Conservation (phyloP, 2,329 filamentous ascomycete genomes). For the Paecilomyces dactylethromorphus region DNA sequence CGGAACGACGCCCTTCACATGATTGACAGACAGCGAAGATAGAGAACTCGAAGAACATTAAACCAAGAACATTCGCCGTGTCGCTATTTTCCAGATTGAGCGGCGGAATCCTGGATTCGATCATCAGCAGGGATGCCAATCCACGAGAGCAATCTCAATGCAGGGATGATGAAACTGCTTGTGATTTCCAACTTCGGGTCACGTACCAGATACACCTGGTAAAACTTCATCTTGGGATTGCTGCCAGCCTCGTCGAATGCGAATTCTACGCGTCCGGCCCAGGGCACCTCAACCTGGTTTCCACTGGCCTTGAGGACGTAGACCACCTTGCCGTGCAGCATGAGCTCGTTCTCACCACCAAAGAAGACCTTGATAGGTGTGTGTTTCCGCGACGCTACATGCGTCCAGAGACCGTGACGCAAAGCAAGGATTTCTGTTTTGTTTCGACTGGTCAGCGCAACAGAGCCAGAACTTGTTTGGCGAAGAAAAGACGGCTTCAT, state of each 20-base stretch:
- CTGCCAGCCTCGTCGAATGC: constrained; percentile 12
- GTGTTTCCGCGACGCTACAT: constrained; percentile 27
- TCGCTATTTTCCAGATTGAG: constrained; percentile 3
- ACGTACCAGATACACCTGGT: constrained; percentile 35
- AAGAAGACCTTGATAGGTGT: constrained; percentile 24
- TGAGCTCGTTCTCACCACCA: constrained; percentile 25
- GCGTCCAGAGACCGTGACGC: constrained; percentile 30
- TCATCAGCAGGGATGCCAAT: background rate
- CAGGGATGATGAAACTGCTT: background rate
- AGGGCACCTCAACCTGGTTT: constrained; percentile 28
- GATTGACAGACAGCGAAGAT: background rate
- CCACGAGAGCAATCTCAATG: background rate
- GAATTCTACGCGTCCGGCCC: constrained; percentile 32
- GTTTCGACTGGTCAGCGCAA: background rate
- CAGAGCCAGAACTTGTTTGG: background rate
- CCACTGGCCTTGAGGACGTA: constrained; percentile 26
- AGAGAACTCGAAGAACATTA: background rate
- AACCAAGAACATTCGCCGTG: background rate
- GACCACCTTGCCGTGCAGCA: constrained; percentile 30
- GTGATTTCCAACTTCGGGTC: background rate
- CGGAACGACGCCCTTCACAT: constrained; percentile 7
- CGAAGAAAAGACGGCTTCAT: background rate
- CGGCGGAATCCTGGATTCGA: constrained; percentile 6
- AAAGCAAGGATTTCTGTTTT: constrained; percentile 25
- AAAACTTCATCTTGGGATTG: constrained; percentile 29